These are phyloP conservation scores for Neoboletus subvelutipes DNA, from an alignment of 768 basidiomycete species.

Conservation along the genomic window DNA sequence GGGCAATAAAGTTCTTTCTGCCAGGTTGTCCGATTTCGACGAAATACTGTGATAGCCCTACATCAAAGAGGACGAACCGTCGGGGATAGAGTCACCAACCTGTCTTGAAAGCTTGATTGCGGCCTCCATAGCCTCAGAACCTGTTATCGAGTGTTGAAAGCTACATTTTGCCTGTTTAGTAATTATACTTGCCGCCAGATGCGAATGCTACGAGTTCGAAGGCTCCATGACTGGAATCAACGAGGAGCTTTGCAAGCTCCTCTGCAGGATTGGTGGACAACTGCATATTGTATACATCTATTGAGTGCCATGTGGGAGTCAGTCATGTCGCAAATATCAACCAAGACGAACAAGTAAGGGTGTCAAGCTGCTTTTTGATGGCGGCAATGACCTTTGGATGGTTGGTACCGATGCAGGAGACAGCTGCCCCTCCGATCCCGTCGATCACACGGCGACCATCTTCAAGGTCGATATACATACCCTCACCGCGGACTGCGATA, in stretches of 20 bases:
- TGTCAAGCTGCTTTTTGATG: constrained; percentile 78
- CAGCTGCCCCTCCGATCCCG: constrained; percentile 84
- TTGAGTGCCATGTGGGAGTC: not conserved
- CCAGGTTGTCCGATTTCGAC: constrained; percentile 66
- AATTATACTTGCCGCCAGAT: constrained; percentile 58
- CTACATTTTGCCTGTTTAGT: not conserved
- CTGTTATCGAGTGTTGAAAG: constrained; percentile 37
- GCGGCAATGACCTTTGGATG: constrained; percentile 72
- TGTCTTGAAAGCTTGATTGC: constrained; percentile 82
- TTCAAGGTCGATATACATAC: constrained; percentile 69
- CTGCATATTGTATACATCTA: constrained; percentile 89
- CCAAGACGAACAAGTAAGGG: constrained; percentile 61
- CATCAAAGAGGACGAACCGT: constrained; percentile 7
- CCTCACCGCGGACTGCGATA: constrained; percentile 62
- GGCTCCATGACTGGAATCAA: constrained; percentile 67
- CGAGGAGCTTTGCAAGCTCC: constrained; percentile 64
- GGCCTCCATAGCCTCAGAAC: constrained; percentile 87
- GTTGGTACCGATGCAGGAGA: constrained; percentile 71
- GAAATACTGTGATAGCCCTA: constrained; percentile 51
- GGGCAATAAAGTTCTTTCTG: constrained; percentile 76
- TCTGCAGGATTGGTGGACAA: constrained; percentile 81
- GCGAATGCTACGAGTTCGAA: constrained; percentile 72
- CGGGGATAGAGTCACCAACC: constrained; percentile 38
- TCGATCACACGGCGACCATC: constrained; percentile 72
- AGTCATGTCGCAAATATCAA: not conserved